Evolutionary conservation across 164 flowering plant genomes (phyloP), one percentile per base, ranked within the genome.

Genomic region (Magnolia kwangsiensis): DNA sequence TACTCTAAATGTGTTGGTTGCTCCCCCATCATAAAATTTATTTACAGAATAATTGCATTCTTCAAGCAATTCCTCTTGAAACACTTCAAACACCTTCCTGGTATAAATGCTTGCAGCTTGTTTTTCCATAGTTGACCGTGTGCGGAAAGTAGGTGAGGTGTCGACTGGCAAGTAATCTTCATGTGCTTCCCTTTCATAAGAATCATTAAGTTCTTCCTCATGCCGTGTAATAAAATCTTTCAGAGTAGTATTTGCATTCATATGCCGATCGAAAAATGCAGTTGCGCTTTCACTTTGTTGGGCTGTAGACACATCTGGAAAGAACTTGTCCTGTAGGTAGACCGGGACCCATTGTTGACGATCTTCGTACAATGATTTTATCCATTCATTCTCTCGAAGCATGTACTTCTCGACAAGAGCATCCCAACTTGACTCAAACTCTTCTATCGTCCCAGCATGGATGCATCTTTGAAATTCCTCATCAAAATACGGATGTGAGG

Each of bases 381-480:
- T 7, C 79, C 79, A 72, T 23, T 51, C 55, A 50, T 72, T 72
- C 21, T 74, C 70, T 13, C 11, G 7, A 24, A 74, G 55, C 24
- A 59, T 14, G 61, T 65, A 74, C 49, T 66, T 65, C 59, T 50
- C 76, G 7, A 37, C 49, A 19, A 65, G 23, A 4, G 55, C 9
- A 24, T 74, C 61, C 76, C 76, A 74, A n/a, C 27, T 45, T n/a
- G 59, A 49, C 21, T 70, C 72, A 70, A 70, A 70, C 58, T 70
- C 72, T 45, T 70, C 72, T 45, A 50, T 70, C 1, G 58, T 70
- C 24, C 49, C 72, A 50, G 72, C 7, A 45, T 49, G 58, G 29
- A 70, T 50, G 27, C 96, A 91, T 78, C 91, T 92, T 69, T 92
- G 90, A 76, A 91, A 89, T 69, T 91, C 95, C 2, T 90, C 89